A percentile compares a stretch with the other conserved stretches of the same genome.
Evolutionary conservation across 176 grass and related monocot species (phyloP).

Genomic region (Ensete glaucum): DNA sequence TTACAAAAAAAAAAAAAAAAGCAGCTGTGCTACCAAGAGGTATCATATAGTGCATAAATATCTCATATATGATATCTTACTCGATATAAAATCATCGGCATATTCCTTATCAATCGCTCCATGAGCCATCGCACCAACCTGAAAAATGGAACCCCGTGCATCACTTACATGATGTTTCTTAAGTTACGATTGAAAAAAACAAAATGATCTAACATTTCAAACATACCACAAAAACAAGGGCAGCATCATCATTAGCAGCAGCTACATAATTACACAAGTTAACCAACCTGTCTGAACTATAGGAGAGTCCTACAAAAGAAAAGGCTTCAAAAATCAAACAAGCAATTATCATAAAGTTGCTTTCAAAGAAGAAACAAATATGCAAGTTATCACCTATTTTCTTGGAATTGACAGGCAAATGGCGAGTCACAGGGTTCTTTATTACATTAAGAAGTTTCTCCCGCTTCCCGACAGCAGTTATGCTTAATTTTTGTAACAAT

Average conservation of each 20-base stretch:
- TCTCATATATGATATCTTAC: conserved; percentile 28
- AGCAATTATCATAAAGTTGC: background rate
- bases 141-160: conserved; percentile 14
- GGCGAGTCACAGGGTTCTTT: conserved; percentile 82
- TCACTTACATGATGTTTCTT: conserved; percentile 7
- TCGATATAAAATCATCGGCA: conserved; percentile 83
- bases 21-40: background rate
- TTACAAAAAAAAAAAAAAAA: too few species aligned
- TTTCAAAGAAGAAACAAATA: too few species aligned
- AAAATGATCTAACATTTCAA: conserved; percentile 11
- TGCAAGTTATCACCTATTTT: conserved; percentile 54
- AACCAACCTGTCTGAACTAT: conserved; percentile 77
- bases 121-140: conserved; percentile 97
- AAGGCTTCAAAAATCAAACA: background rate
- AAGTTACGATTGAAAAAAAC: background rate
- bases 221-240: conserved; percentile 86
- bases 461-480: too few species aligned
- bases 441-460: conserved; percentile 84
- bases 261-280: conserved; percentile 87
- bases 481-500: conserved; percentile 83
- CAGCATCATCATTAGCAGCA: conserved; percentile 51
- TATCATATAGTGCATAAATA: background rate
- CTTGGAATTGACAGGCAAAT: conserved; percentile 59
- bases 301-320: conserved; percentile 62
- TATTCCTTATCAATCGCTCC: conserved; percentile 78